Percentiles rank a stretch among this genome's conserved stretches.
Evolutionary conservation across 129 eudicot species (phyloP).

Genomic region (Silybum marianum): DNA sequence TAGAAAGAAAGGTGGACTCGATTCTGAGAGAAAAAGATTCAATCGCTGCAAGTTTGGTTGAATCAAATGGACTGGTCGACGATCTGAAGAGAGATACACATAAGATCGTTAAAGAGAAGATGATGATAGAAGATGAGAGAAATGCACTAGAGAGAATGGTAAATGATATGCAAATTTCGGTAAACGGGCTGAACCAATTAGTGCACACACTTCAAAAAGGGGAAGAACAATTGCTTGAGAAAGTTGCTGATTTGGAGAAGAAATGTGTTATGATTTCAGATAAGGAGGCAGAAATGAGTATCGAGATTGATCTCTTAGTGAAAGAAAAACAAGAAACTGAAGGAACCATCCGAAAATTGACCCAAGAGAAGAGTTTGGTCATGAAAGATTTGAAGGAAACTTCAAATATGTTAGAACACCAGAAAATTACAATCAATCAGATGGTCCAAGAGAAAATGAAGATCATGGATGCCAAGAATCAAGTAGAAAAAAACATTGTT

Average conservation of each 20-base stretch:
- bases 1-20: conserved; percentile 33
- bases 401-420: conserved; percentile 37
- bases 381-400: conserved; percentile 41
- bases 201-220: conserved; percentile 45
- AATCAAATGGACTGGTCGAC: conserved; percentile 30
- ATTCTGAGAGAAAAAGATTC: conserved; percentile 38
- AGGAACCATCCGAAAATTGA: conserved; percentile 23
- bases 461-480: conserved; percentile 43
- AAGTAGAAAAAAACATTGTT: conserved; percentile 32
- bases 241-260: conserved; percentile 57
- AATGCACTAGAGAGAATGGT: conserved; percentile 32
- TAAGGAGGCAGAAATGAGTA: conserved; percentile 38
- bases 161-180: conserved; percentile 46
- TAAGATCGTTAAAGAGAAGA: conserved; percentile 35
- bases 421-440: conserved; percentile 21
- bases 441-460: conserved; percentile 38
- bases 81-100: conserved; percentile 43
- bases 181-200: conserved; percentile 40
- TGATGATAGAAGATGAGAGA: conserved; percentile 45
- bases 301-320: conserved; percentile 41
- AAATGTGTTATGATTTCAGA: conserved; percentile 36
- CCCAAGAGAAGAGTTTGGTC: conserved; percentile 39
- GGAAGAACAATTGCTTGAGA: conserved; percentile 35
- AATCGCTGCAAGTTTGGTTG: conserved; percentile 36
- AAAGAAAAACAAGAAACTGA: conserved; percentile 49